These are phyloP conservation scores for Gracilaria caudata DNA, from an alignment of 23 red algal genomes.

Conservation along the genomic window DNA sequence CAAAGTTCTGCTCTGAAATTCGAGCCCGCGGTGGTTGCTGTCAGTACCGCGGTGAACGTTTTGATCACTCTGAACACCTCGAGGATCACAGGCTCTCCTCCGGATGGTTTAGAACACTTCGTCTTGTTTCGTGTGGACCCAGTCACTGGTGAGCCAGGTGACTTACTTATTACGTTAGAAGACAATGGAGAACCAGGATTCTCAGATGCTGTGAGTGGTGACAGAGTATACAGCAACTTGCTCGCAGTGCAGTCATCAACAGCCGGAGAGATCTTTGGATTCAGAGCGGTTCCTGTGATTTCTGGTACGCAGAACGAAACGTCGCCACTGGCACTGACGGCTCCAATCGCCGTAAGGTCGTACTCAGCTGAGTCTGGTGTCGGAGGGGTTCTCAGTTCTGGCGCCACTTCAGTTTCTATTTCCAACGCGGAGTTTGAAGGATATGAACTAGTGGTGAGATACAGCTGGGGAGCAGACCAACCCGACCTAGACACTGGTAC, in stretches of 20 bases:
- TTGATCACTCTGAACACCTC: conserved; percentile 30
- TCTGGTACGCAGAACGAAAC: not conserved
- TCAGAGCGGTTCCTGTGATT: conserved; percentile 44
- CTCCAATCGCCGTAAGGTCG: conserved; percentile 4
- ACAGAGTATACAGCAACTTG: conserved; percentile 43
- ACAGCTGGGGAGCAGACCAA: conserved; percentile 31
- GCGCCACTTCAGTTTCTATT: conserved; percentile 1
- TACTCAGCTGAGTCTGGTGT: conserved; percentile 7
- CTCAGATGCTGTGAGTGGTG: conserved; percentile 16
- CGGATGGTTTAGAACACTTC: conserved; percentile 9
- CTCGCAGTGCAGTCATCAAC: not conserved
- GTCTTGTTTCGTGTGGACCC: conserved; percentile 43
- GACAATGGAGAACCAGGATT: conserved; percentile 40
- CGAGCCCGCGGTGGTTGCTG: not conserved
- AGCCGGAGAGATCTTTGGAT: conserved; percentile 32
- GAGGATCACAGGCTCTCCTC: not conserved
- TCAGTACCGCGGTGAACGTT: conserved; percentile 31
- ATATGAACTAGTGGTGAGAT: conserved; percentile 21
- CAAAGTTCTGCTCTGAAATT: conserved; percentile 8
- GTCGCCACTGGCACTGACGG: conserved; percentile 10
- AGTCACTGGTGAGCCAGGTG: conserved; percentile 3
- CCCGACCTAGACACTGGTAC: conserved; percentile 26
- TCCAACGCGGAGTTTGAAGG: not conserved
- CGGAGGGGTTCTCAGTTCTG: not conserved
- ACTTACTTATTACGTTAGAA: conserved; percentile 21